A percentile compares a stretch with the other conserved stretches of the same genome.
Conservation (phyloP, 257 asterid species). For the Solanum sparsipilum region DNA sequence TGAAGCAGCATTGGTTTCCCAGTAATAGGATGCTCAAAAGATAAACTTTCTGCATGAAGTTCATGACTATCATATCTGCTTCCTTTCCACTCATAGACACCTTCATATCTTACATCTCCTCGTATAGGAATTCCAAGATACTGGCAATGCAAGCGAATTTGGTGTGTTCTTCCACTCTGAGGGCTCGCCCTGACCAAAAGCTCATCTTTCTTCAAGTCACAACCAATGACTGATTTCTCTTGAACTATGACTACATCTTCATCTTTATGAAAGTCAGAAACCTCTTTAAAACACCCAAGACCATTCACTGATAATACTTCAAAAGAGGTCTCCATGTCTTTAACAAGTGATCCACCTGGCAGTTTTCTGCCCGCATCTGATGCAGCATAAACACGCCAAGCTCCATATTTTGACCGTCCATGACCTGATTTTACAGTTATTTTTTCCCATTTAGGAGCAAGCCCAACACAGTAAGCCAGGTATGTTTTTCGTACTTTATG, state of each 20-base stretch:
- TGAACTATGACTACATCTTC: slow-evolving; percentile 30
- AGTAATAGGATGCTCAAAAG: slow-evolving; percentile 78
- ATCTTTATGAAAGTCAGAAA: slow-evolving; percentile 14
- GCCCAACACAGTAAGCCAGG: slow-evolving; percentile 60
- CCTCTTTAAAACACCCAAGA: slow-evolving; percentile 13
- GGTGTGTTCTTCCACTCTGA: slow-evolving; percentile 87
- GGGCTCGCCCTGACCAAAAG: slow-evolving; percentile 72
- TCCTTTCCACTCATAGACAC: slow-evolving; percentile 76
- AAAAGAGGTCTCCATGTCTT: slow-evolving; percentile 73
- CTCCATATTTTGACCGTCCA: slow-evolving; percentile 86
- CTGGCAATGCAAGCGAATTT: slow-evolving; percentile 89
- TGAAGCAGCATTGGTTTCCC: slow-evolving; percentile 38
- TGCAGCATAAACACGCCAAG: slow-evolving; percentile 86
- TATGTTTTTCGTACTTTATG: slow-evolving; percentile 71
- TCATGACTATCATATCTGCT: slow-evolving; percentile 54
- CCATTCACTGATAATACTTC: slow-evolving; percentile 59
- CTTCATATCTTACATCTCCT: slow-evolving; percentile 89
- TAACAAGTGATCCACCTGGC: slow-evolving; percentile 79
- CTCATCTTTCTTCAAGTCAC: slow-evolving; percentile 43
- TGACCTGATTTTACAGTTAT: slow-evolving; percentile 66
- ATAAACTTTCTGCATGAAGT: slow-evolving; percentile 89
- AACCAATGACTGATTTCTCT: slow-evolving; percentile 33
- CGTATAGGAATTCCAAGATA: slow-evolving; percentile 78
- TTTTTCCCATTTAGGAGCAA: slow-evolving; percentile 48
- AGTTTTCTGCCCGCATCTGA: slow-evolving; percentile 63